phyloP scores from a whole-genome alignment of 371 early-diverging fungal species.

The Mortierella sp. region DNA sequence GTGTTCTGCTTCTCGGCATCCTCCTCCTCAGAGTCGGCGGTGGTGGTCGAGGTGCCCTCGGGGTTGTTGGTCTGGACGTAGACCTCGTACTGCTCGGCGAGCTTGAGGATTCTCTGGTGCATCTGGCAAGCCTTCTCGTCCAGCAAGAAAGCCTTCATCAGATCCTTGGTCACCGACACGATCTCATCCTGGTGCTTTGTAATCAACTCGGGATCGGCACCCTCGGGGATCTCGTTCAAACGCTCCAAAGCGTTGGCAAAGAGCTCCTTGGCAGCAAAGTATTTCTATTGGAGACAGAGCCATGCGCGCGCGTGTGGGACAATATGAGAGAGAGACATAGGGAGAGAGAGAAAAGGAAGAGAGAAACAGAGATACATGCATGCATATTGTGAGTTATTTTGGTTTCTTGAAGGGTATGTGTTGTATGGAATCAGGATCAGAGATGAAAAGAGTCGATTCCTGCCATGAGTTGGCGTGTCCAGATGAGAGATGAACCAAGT shows the following conservation, averaged over 20 bases:
- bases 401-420: neutral
- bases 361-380: neutral
- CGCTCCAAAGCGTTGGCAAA: conserved; percentile 73
- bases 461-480: neutral
- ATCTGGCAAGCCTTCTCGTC: conserved; percentile 79
- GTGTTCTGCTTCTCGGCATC: conserved; percentile 57
- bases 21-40: conserved; percentile 57
- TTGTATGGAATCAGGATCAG: neutral
- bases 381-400: conserved; percentile 3
- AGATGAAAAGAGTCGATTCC: conserved; percentile 8
- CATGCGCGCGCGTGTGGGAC: neutral
- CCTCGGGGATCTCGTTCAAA: conserved; percentile 70
- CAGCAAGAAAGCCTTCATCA: conserved; percentile 75
- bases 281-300: conserved; percentile 46
- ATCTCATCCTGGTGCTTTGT: conserved; percentile 71
- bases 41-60: conserved; percentile 56
- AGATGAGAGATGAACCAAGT: neutral
- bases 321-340: neutral
- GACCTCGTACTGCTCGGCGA: conserved; percentile 74
- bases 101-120: conserved; percentile 72
- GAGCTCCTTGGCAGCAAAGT: conserved; percentile 70
- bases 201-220: conserved; percentile 68
- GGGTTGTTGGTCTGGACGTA: conserved; percentile 58
- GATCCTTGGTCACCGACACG: conserved; percentile 70
- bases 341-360: neutral